Evolutionary conservation across 2,329 filamentous ascomycete species (phyloP).

Genomic region (Fusarium subtropicale): DNA sequence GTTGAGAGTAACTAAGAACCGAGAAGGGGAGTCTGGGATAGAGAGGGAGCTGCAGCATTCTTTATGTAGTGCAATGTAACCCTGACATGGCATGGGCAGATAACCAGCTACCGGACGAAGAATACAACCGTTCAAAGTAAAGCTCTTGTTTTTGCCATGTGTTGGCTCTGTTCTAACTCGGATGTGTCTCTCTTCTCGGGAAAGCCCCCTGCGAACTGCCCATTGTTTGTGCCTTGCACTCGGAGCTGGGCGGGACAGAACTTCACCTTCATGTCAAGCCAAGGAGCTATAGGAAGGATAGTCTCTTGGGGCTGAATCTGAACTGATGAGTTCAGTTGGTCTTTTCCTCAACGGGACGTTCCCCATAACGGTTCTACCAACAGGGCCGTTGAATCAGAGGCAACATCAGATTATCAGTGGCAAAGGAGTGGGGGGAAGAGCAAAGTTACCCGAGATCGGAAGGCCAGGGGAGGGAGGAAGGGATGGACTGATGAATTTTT

Average conservation of each 20-base stretch:
- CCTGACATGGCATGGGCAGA: slow-evolving; percentile 14
- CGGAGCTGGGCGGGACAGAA: background rate
- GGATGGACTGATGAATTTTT: slow-evolving; percentile 13
- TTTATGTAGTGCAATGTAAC: slow-evolving; percentile 33
- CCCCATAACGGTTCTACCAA: slow-evolving; percentile 17
- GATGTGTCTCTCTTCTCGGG: slow-evolving; percentile 3
- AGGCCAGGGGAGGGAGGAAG: slow-evolving; percentile 2
- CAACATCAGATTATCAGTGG: slow-evolving; percentile 30
- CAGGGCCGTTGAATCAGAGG: background rate
- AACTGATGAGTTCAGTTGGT: slow-evolving; percentile 15
- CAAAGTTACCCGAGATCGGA: slow-evolving; percentile 33
- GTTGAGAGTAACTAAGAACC: background rate
- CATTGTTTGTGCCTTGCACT: background rate
- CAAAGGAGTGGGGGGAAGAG: slow-evolving; percentile 25
- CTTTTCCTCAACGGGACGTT: slow-evolving; percentile 24
- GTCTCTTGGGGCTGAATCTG: slow-evolving; percentile 10
- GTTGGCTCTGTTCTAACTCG: slow-evolving; percentile 11
- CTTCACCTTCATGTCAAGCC: slow-evolving; percentile 7
- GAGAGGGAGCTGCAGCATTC: slow-evolving; percentile 13
- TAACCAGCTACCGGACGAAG: background rate
- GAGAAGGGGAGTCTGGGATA: background rate
- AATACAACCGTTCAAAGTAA: background rate
- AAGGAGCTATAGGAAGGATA: slow-evolving; percentile 15
- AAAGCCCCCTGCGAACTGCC: slow-evolving; percentile 4
- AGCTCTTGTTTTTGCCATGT: slow-evolving; percentile 13